A percentile compares a stretch with the other conserved stretches of the same genome.
Conservation (phyloP, 2,329 filamentous ascomycete species). For the Aspergillus proliferans region DNA sequence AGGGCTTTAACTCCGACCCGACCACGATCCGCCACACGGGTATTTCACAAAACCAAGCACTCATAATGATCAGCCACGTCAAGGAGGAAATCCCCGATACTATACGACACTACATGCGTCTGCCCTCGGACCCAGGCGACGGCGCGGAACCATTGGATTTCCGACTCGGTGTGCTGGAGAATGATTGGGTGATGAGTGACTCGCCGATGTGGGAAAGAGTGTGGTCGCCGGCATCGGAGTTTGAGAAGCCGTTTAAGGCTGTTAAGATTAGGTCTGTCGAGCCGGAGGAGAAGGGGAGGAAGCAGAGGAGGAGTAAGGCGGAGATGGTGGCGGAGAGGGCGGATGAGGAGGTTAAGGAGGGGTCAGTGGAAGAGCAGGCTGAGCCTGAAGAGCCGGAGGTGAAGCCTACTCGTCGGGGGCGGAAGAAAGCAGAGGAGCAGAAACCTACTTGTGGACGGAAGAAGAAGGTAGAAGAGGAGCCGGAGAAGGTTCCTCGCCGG, state of each 20-base stretch:
- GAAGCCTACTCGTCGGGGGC: no score
- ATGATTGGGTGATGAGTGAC: slow-evolving; percentile 14
- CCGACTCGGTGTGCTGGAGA: slow-evolving; percentile 22
- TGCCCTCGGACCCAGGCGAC: slow-evolving; percentile 48
- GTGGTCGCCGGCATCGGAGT: slow-evolving; percentile 19
- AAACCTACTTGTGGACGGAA: no score
- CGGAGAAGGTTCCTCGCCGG: no score
- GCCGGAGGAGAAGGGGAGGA: no score
- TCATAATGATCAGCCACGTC: slow-evolving; percentile 89
- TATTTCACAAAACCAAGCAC: slow-evolving; percentile 63
- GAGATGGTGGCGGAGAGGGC: no score
- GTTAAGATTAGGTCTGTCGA: no score
- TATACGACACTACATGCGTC: slow-evolving; percentile 76
- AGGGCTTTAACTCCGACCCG: slow-evolving; percentile 5
- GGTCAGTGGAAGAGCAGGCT: no score
- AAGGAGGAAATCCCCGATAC: slow-evolving; percentile 83
- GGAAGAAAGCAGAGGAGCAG: no score
- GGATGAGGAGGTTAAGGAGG: no score
- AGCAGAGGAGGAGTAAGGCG: no score
- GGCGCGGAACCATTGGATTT: slow-evolving; percentile 23
- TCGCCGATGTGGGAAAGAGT: slow-evolving; percentile 21
- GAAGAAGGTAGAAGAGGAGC: no score
- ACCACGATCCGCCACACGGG: slow-evolving; percentile 40
- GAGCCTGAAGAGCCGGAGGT: no score
- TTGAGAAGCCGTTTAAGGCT: slow-evolving; percentile 2